phyloP scores from a whole-genome alignment of 306 rosid species.

The Mucuna pruriens region DNA sequence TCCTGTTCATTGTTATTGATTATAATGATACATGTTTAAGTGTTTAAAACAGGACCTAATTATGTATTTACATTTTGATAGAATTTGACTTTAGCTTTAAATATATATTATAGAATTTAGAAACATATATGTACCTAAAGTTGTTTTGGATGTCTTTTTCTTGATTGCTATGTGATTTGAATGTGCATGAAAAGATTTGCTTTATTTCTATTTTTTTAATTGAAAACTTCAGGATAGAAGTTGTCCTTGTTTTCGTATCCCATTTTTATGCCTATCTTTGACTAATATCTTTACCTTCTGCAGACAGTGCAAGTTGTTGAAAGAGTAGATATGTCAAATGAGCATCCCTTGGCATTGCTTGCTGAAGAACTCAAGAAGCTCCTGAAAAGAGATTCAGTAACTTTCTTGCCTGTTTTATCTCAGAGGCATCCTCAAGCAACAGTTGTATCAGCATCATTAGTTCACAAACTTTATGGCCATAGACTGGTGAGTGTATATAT shows the following conservation, averaged over 20 bases:
- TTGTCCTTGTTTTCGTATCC: conserved; percentile 10
- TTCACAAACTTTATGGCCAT: conserved; percentile 92
- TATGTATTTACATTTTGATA: conserved; percentile 12
- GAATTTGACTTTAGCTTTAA: neutral
- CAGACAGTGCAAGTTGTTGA: conserved; percentile 81
- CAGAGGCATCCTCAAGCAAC: conserved; percentile 91
- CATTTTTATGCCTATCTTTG: conserved; percentile 31
- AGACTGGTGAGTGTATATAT: conserved; percentile 70
- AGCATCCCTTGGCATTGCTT: conserved; percentile 90
- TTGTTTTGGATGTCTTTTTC: conserved; percentile 23
- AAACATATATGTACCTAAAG: conserved; percentile 2
- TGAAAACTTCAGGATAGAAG: conserved; percentile 35
- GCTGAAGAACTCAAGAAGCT: conserved; percentile 92
- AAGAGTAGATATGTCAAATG: conserved; percentile 67
- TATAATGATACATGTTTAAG: neutral
- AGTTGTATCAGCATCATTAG: conserved; percentile 80
- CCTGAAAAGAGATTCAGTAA: conserved; percentile 71
- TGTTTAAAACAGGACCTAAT: neutral
- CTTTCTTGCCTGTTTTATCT: conserved; percentile 86
- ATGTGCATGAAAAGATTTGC: neutral
- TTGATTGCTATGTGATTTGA: conserved; percentile 14
- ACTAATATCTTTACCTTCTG: conserved; percentile 35
- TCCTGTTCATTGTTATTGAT: conserved; percentile 13
- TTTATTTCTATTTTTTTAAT: neutral
- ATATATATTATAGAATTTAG: conserved; percentile 6